A percentile compares a stretch with the other conserved stretches of the same genome.
Conservation (phyloP, 805 yeast species). For the Dipodascus albidus region DNA sequence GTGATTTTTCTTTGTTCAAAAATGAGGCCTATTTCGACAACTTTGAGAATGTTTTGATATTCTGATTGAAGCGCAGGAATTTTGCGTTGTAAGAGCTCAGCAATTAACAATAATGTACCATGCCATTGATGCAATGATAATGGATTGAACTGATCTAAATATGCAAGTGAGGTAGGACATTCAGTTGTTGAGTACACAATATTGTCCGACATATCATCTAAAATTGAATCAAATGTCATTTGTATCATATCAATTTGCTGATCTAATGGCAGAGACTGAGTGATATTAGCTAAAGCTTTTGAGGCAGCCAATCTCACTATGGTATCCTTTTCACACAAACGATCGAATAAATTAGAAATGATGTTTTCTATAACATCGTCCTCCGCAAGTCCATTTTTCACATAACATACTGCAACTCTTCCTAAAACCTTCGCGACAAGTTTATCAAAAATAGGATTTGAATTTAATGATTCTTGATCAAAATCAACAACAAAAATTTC, state of each 20-base stretch:
- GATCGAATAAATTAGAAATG: conserved; percentile 35
- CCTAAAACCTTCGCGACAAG: conserved; percentile 27
- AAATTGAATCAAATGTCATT: conserved; percentile 19
- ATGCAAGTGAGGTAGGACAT: background rate
- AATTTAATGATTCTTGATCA: conserved; percentile 3
- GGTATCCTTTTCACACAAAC: conserved; percentile 39
- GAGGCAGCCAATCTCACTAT: conserved; percentile 54
- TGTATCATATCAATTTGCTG: conserved; percentile 19
- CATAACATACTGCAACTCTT: conserved; percentile 24
- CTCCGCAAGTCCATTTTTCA: conserved; percentile 4
- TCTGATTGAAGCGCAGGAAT: background rate
- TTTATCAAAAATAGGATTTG: conserved; percentile 9
- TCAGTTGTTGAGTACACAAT: background rate
- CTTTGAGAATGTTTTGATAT: conserved; percentile 12
- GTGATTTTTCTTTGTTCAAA: conserved; percentile 47
- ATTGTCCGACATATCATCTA: conserved; percentile 10
- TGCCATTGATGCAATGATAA: conserved; percentile 39
- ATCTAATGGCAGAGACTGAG: conserved; percentile 21
- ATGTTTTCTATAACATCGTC: conserved; percentile 33
- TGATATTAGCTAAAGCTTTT: conserved; percentile 47
- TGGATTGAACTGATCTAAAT: conserved; percentile 17
- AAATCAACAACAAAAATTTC: background rate
- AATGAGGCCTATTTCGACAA: conserved; percentile 38
- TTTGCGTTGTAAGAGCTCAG: conserved; percentile 31
- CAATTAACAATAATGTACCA: conserved; percentile 46